Percentiles rank a stretch among this genome's conserved stretches.
Conservation (phyloP, 169 alveolate genomes). For the Plasmodium gonderi region DNA sequence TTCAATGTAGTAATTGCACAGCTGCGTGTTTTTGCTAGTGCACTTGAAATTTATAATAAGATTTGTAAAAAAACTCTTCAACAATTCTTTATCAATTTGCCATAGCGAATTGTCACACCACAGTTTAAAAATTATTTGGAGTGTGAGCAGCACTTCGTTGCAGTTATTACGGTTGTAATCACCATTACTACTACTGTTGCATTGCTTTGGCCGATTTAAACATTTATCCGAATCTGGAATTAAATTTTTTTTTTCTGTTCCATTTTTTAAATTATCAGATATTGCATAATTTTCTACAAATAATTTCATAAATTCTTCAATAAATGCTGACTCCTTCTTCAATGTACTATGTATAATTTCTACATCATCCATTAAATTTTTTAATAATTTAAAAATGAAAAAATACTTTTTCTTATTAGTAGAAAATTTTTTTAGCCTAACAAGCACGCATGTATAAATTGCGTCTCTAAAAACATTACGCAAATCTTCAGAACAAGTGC, state of each 20-base stretch:
- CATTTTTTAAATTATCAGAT: not conserved
- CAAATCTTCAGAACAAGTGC: constrained; percentile 42
- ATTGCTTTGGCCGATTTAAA: too few species aligned
- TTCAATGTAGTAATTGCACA: constrained; percentile 54
- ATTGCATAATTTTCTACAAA: constrained; percentile 27
- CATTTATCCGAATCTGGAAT: too few species aligned
- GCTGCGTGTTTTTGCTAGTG: constrained; percentile 52
- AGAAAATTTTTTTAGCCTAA: constrained; percentile 61
- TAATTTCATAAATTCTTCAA: constrained; percentile 52
- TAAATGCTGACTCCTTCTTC: constrained; percentile 53
- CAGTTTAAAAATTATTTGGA: constrained; percentile 49
- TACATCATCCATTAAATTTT: constrained; percentile 41
- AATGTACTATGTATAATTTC: constrained; percentile 40
- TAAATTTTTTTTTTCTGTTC: not conserved
- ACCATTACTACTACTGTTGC: too few species aligned
- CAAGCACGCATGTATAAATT: constrained; percentile 68
- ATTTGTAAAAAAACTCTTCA: constrained; percentile 42
- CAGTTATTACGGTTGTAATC: not conserved
- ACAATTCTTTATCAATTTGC: constrained; percentile 58
- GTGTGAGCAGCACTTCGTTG: constrained; percentile 18
- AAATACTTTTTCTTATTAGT: constrained; percentile 23
- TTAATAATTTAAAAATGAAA: constrained; percentile 48
- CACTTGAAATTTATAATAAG: constrained; percentile 49
- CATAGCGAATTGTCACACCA: constrained; percentile 71
- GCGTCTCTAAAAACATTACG: constrained; percentile 68